These are phyloP conservation scores for Acanthamoeba triangularis DNA, from an alignment of 208 protist species.

Conservation along the genomic window DNA sequence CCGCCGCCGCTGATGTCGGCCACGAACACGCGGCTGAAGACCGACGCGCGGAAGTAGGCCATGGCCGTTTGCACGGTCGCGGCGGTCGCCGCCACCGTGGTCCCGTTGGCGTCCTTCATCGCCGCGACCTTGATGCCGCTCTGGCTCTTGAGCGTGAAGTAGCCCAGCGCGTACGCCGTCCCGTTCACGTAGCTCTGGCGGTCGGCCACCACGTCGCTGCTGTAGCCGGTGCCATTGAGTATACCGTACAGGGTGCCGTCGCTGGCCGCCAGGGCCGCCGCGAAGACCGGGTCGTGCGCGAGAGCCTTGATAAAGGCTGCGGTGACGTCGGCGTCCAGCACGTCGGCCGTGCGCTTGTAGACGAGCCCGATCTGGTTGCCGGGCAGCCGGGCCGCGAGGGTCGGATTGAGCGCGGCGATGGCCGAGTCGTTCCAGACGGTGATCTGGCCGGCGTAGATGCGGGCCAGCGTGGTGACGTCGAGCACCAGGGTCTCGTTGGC, in stretches of 20 bases:
- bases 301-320: slow-evolving; percentile 12
- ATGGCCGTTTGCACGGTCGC: slow-evolving; percentile 4
- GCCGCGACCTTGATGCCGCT: neutral
- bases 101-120: neutral
- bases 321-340: neutral
- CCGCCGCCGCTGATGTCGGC: slow-evolving; percentile 14
- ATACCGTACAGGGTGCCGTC: neutral
- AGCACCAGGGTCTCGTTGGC: neutral
- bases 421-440: neutral
- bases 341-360: slow-evolving; percentile 20
- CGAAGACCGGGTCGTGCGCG: neutral
- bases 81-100: neutral
- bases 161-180: neutral
- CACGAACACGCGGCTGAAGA: neutral
- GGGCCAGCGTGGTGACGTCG: neutral
- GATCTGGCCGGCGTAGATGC: neutral
- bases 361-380: neutral
- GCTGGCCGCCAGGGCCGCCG: neutral
- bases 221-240: neutral
- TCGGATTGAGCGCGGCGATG: neutral
- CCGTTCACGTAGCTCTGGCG: neutral
- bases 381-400: neutral
- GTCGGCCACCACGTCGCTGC: slow-evolving; percentile 12
- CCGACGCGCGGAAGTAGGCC: slow-evolving; percentile 6
- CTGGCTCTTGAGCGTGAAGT: slow-evolving; percentile 9